Conservation (phyloP, 2,329 filamentous ascomycete genomes). For the Colletotrichum tamarilloi region DNA sequence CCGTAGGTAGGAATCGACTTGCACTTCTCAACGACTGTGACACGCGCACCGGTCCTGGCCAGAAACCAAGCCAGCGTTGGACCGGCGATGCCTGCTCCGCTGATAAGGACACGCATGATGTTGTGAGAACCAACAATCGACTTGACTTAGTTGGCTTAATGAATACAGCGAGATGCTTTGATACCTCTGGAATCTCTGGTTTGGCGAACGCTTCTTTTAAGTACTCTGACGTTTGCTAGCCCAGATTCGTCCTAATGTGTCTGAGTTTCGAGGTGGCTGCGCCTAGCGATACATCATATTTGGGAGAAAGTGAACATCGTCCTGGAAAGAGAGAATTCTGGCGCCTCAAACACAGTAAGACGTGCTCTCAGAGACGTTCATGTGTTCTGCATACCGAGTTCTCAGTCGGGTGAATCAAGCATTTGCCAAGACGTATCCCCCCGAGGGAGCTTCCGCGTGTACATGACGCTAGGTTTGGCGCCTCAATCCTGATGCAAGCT, state of each 20-base stretch:
- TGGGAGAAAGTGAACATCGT: not conserved
- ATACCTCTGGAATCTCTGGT: no score
- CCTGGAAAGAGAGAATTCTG: not conserved
- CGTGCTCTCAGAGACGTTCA: not conserved
- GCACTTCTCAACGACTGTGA: conserved; percentile 17
- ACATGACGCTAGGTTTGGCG: not conserved
- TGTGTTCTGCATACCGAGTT: not conserved
- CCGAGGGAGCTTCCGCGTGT: not conserved
- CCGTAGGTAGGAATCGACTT: not conserved
- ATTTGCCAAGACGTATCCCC: not conserved
- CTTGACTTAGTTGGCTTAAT: not conserved
- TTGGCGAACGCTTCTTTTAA: not conserved
- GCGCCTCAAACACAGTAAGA: not conserved
- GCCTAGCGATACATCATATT: not conserved
- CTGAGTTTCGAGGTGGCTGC: not conserved
- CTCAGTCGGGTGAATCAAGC: not conserved
- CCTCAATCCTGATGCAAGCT: not conserved
- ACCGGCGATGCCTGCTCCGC: conserved; percentile 37
- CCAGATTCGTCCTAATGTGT: not conserved
- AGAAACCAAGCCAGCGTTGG: conserved; percentile 20
- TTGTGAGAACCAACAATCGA: not conserved
- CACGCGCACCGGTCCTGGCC: conserved; percentile 11
- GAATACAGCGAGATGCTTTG: no score
- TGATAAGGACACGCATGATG: conserved; percentile 19
- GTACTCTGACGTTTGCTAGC: not conserved